Percentiles rank a stretch among this genome's conserved stretches.
Evolutionary conservation across 1,284 basidiomycete species (phyloP).

Genomic region (Apiotrichum mycotoxinovorans): DNA sequence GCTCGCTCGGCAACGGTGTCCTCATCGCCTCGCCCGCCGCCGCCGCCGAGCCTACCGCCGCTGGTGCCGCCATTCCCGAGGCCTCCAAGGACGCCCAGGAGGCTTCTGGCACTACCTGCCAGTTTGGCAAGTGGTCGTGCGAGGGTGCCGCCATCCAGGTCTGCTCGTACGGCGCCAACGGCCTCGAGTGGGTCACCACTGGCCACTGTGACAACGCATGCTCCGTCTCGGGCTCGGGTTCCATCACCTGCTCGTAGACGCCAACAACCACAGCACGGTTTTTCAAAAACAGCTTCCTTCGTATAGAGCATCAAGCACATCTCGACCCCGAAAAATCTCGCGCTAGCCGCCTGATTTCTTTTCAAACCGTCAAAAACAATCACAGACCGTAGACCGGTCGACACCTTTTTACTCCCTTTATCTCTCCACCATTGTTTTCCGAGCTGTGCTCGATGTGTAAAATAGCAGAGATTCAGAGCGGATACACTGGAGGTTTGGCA

Average conservation of each 20-base stretch:
- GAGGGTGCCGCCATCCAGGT: conserved; percentile 25
- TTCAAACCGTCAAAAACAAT: too few relatives aligned
- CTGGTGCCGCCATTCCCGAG: neutral
- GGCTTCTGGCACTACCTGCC: conserved; percentile 26
- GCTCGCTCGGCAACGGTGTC: neutral
- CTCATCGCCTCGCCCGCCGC: neutral
- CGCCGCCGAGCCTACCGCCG: neutral
- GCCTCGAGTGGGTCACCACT: conserved; percentile 19
- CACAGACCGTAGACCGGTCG: too few relatives aligned
- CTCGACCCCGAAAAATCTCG: too few relatives aligned
- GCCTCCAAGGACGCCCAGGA: conserved; percentile 2
- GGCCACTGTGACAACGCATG: conserved; percentile 11
- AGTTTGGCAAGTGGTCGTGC: conserved; percentile 35
- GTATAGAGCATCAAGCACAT: too few relatives aligned
- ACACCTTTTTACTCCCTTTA: too few relatives aligned
- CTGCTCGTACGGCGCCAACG: conserved; percentile 24
- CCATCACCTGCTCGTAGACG: conserved; percentile 1
- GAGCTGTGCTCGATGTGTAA: too few relatives aligned
- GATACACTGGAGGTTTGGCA: too few relatives aligned
- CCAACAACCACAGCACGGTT: too few relatives aligned
- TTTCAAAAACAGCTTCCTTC: too few relatives aligned
- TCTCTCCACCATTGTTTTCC: neutral
- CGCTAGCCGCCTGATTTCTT: too few relatives aligned
- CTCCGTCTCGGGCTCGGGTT: conserved; percentile 4
- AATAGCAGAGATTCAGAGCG: too few relatives aligned